Conservation (phyloP, 2,329 filamentous ascomycete genomes). For the Orbilia quercus region DNA sequence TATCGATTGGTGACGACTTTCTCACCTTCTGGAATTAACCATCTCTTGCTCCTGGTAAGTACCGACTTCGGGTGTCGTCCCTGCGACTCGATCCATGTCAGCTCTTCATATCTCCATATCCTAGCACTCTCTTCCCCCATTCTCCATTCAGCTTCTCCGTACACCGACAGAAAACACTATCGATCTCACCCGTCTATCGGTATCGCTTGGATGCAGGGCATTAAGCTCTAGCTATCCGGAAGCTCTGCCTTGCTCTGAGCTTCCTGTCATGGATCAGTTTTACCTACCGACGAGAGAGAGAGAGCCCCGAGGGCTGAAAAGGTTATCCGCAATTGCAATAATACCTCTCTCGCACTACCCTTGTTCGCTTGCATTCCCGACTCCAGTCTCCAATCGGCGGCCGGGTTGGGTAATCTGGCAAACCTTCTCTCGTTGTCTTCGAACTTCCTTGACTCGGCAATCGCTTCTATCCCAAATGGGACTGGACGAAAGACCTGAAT, state of each 20-base stretch:
- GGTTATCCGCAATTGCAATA: slow-evolving; percentile 5
- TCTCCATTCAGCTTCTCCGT: not conserved
- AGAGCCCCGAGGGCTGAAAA: slow-evolving; percentile 23
- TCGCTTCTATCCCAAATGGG: slow-evolving; percentile 51
- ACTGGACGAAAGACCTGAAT: slow-evolving; percentile 17
- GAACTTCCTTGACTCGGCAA: slow-evolving; percentile 56
- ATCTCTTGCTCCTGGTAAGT: slow-evolving; percentile 2
- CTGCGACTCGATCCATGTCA: not conserved
- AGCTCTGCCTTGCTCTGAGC: not conserved
- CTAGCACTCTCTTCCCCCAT: not conserved
- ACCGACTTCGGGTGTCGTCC: too few species aligned
- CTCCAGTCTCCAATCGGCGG: not conserved
- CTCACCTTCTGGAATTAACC: slow-evolving; percentile 19
- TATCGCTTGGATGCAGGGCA: slow-evolving; percentile 27
- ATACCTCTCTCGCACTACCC: not conserved
- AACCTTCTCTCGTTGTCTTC: slow-evolving; percentile 55
- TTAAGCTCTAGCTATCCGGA: not conserved
- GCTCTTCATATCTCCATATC: not conserved
- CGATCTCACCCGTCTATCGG: slow-evolving; percentile 31
- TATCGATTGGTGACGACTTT: slow-evolving; percentile 1
- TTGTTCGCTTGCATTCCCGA: slow-evolving; percentile 31
- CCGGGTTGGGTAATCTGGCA: slow-evolving; percentile 43
- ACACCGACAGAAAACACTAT: not conserved
- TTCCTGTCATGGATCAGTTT: slow-evolving; percentile 15
- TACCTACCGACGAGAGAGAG: slow-evolving; percentile 2